These are phyloP conservation scores for Leccinum pachyderme DNA, from an alignment of 1,284 basidiomycete species.

Conservation along the genomic window DNA sequence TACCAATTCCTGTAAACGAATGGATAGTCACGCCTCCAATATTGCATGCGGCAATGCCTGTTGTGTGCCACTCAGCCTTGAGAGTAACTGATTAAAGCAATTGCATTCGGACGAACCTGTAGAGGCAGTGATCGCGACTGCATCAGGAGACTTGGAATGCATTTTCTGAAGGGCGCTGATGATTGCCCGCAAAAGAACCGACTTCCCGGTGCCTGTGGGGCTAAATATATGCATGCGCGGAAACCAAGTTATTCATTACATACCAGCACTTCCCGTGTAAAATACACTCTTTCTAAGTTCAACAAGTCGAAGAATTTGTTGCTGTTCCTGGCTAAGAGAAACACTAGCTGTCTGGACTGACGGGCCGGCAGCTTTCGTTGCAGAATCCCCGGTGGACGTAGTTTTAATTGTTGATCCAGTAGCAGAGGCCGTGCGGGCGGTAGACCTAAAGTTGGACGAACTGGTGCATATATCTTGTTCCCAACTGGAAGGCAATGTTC, in stretches of 20 bases:
- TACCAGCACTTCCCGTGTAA: slow-evolving; percentile 96
- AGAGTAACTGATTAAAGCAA: neutral
- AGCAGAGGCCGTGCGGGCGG: slow-evolving; percentile 10
- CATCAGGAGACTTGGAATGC: slow-evolving; percentile 44
- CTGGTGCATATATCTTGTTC: slow-evolving; percentile 29
- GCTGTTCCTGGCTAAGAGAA: slow-evolving; percentile 81
- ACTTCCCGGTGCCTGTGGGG: slow-evolving; percentile 82
- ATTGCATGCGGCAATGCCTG: slow-evolving; percentile 88
- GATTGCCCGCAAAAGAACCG: slow-evolving; percentile 85
- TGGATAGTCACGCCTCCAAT: slow-evolving; percentile 90
- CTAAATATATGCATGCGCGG: slow-evolving; percentile 8
- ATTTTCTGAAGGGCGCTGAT: slow-evolving; percentile 61
- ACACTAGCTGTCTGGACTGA: slow-evolving; percentile 44
- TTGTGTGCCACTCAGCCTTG: slow-evolving; percentile 9
- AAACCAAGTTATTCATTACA: slow-evolving; percentile 31
- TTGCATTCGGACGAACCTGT: slow-evolving; percentile 52
- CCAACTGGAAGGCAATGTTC: slow-evolving; percentile 55
- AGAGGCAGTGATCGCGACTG: slow-evolving; percentile 85
- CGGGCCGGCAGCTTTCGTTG: slow-evolving; percentile 8
- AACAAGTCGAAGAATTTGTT: slow-evolving; percentile 76
- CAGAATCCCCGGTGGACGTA: slow-evolving; percentile 10
- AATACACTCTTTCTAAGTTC: slow-evolving; percentile 79
- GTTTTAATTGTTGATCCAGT: slow-evolving; percentile 3
- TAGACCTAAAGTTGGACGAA: slow-evolving; percentile 28
- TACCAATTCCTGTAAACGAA: slow-evolving; percentile 86